phyloP scores from a whole-genome alignment of 2,329 filamentous ascomycete species.

The Calonectria crousiana region DNA sequence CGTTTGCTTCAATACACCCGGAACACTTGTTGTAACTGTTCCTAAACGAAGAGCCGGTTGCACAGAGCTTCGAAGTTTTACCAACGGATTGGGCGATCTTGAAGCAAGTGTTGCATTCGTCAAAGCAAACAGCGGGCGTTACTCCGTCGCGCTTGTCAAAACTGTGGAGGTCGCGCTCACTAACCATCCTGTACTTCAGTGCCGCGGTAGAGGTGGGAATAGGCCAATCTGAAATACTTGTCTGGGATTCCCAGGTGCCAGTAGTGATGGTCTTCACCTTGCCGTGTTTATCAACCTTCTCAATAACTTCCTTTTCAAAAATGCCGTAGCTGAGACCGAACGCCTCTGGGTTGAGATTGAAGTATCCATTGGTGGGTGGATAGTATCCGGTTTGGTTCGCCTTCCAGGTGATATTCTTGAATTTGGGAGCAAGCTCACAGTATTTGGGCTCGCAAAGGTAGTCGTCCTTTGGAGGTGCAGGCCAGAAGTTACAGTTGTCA shows the following conservation, averaged over 20 bases:
- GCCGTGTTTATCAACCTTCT: constrained; percentile 49
- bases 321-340: constrained; percentile 75
- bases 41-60: constrained; percentile 54
- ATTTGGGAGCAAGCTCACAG: constrained; percentile 58
- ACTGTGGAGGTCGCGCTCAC: constrained; percentile 35
- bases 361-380: constrained; percentile 66
- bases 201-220: constrained; percentile 33
- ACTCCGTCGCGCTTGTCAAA: constrained; percentile 56
- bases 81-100: constrained; percentile 55
- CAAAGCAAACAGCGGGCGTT: constrained; percentile 64
- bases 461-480: constrained; percentile 56
- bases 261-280: constrained; percentile 61
- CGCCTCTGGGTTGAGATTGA: constrained; percentile 70
- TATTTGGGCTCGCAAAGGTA: constrained; percentile 60
- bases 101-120: constrained; percentile 63
- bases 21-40: constrained; percentile 53
- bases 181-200: constrained; percentile 23
- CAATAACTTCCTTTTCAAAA: constrained; percentile 61
- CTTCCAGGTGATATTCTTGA: constrained; percentile 56
- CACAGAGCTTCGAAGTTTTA: constrained; percentile 57
- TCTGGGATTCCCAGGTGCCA: constrained; percentile 67
- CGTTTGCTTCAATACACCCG: constrained; percentile 53
- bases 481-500: constrained; percentile 63
- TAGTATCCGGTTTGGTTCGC: constrained; percentile 62
- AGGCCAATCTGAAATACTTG: constrained; percentile 55